These are phyloP conservation scores for Noccaea bulbosa DNA, from an alignment of 345 rosid species.

Conservation along the genomic window DNA sequence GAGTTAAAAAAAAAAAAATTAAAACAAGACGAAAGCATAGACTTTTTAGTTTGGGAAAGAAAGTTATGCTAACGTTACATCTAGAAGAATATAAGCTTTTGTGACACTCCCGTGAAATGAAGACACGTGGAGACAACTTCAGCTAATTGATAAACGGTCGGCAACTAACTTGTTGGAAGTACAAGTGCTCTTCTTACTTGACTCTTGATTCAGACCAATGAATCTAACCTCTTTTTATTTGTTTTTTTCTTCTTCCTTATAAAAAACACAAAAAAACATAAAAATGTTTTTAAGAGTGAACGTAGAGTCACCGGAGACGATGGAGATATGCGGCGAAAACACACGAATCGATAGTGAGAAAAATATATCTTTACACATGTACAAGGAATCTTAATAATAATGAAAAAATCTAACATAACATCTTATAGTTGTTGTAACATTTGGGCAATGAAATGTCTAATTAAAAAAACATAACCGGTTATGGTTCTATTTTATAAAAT, in stretches of 20 bases:
- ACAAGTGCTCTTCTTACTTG: constrained; percentile 29
- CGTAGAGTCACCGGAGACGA: constrained; percentile 38
- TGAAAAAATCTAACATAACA: neutral
- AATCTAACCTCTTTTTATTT: constrained; percentile 28
- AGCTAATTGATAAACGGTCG: constrained; percentile 36
- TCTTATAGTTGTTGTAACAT: too few relatives aligned
- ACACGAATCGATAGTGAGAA: constrained; percentile 25
- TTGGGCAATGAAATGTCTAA: too few relatives aligned
- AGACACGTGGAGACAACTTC: constrained; percentile 32
- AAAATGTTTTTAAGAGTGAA: constrained; percentile 11
- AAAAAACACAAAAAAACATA: neutral
- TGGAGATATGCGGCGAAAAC: constrained; percentile 31
- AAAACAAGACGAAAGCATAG: constrained; percentile 16
- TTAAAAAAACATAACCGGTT: too few relatives aligned
- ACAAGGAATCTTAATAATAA: neutral
- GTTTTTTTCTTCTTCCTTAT: neutral
- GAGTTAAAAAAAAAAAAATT: neutral
- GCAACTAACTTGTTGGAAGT: constrained; percentile 42
- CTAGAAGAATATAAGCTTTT: constrained; percentile 38
- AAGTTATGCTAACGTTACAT: constrained; percentile 39
- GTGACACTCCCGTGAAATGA: neutral
- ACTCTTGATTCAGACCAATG: constrained; percentile 34
- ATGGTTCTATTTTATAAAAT: too few relatives aligned
- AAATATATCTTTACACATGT: constrained; percentile 1
- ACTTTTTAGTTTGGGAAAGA: constrained; percentile 12